Percentiles rank a stretch among this genome's conserved stretches.
Evolutionary conservation across 495 filamentous ascomycete species (phyloP).

Genomic region (Articulospora tetracladia): DNA sequence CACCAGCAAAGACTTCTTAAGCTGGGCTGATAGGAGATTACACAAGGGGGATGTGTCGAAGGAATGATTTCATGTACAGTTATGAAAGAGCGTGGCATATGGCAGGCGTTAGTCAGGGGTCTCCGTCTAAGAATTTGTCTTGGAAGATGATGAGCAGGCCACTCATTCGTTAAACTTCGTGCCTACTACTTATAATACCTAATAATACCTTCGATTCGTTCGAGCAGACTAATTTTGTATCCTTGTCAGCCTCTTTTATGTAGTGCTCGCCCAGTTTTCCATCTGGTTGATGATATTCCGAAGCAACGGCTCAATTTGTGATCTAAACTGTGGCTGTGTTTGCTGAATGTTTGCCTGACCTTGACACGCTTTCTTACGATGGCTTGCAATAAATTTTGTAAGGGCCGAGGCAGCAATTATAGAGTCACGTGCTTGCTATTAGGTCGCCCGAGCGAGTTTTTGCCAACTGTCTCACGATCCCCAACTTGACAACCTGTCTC

Average conservation of each 20-base stretch:
- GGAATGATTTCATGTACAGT: background rate
- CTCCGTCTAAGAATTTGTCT: background rate
- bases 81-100: background rate
- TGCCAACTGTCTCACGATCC: background rate
- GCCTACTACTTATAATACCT: slow-evolving; percentile 5
- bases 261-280: background rate
- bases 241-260: background rate
- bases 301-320: too few relatives aligned
- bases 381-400: too few relatives aligned
- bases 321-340: too few relatives aligned
- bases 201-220: slow-evolving; percentile 7
- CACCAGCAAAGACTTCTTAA: slow-evolving; percentile 19
- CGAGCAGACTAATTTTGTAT: background rate
- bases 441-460: background rate
- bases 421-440: background rate
- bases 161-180: slow-evolving; percentile 6
- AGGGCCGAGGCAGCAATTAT: background rate
- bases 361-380: too few relatives aligned
- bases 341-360: too few relatives aligned
- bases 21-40: background rate
- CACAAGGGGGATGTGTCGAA: background rate
- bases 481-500: too few relatives aligned
- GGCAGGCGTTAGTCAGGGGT: background rate
- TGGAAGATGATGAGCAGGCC: slow-evolving; percentile 7
- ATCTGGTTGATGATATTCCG: too few relatives aligned